A percentile compares a stretch with the other conserved stretches of the same genome.
Evolutionary conservation across 2,329 filamentous ascomycete genomes (phyloP).

Genomic region (Hymenoscyphus occultus): DNA sequence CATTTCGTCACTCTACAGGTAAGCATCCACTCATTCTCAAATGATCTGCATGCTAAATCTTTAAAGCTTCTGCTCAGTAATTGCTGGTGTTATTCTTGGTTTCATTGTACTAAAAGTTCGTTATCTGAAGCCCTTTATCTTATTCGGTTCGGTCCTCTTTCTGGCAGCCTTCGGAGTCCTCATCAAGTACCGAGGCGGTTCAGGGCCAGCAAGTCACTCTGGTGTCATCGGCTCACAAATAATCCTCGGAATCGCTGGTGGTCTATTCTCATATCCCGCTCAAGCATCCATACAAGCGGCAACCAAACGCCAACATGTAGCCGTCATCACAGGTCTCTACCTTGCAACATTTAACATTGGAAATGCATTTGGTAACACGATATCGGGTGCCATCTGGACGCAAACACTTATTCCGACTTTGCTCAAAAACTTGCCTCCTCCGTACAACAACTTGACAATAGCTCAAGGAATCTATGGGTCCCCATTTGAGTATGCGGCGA

Average conservation of each 20-base stretch:
- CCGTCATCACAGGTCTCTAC: slow-evolving; percentile 61
- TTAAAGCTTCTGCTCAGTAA: slow-evolving; percentile 47
- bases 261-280: slow-evolving; percentile 52
- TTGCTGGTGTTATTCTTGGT: slow-evolving; percentile 56
- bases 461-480: slow-evolving; percentile 36
- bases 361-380: slow-evolving; percentile 54
- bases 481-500: slow-evolving; percentile 40
- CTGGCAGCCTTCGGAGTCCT: slow-evolving; percentile 64
- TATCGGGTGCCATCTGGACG: slow-evolving; percentile 64
- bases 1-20: slow-evolving; percentile 56
- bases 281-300: slow-evolving; percentile 51
- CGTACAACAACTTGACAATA: slow-evolving; percentile 47
- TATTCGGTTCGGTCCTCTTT: slow-evolving; percentile 58
- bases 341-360: slow-evolving; percentile 61
- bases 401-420: slow-evolving; percentile 43
- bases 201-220: slow-evolving; percentile 42
- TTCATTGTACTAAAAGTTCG: slow-evolving; percentile 48
- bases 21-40: not conserved
- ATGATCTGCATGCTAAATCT: not conserved
- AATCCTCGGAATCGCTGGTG: slow-evolving; percentile 45
- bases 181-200: slow-evolving; percentile 59
- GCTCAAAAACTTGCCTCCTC: slow-evolving; percentile 46
- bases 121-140: slow-evolving; percentile 61
- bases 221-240: slow-evolving; percentile 63
- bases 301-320: slow-evolving; percentile 53